Evolutionary conservation across 2,329 filamentous ascomycete species (phyloP), one percentile per base, ranked within the genome.

Genomic region (Domatiomyces globalis): DNA sequence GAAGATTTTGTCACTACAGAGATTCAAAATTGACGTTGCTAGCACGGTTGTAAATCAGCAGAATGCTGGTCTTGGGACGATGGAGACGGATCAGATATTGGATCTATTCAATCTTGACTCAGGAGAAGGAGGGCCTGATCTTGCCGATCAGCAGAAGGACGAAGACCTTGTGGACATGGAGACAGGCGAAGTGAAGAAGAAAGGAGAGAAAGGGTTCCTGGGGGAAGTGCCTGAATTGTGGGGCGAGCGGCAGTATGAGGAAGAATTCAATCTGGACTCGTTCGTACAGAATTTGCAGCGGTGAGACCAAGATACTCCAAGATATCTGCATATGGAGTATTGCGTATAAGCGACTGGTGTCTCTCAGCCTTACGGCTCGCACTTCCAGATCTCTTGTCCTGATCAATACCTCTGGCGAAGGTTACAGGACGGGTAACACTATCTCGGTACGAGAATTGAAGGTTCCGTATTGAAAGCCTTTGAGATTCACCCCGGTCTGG

Each of bases 1-100:
- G 74, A 98, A 98, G 79, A 98, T 98, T 64, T 73, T 98, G 63
- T 94, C 85, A 64, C 81, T 98, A 51, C 92, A 98, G 79, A 84
- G 92, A 49, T 98, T 98, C 82, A 98, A 98, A 75, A 95, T 98
- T 63, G 92, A 98, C 67, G 89, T 98, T 18, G 94, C 92, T 43
- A 94, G 85, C 49, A 98, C 94, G 0, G 92, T 98, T 5, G 94
- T 98, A 58, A 98, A 98, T 67, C 92, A 98, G 69, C 92, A 98
- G 71, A 98, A 98, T 61, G 90, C 92, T 1, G 92, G 92, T 1
- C 72, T 98, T 1, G 84, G 78, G 49, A 94, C 88, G 12, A 98
- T 98, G 92, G 90, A 96, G 67, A 98, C 94, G 42, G 92, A 96
- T 63, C 89, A 98, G 68, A 94, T 98, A 54, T 78, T 98, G 2